phyloP scores from a whole-genome alignment of 2,329 filamentous ascomycete species.

The Microdochium trichocladiopsis region DNA sequence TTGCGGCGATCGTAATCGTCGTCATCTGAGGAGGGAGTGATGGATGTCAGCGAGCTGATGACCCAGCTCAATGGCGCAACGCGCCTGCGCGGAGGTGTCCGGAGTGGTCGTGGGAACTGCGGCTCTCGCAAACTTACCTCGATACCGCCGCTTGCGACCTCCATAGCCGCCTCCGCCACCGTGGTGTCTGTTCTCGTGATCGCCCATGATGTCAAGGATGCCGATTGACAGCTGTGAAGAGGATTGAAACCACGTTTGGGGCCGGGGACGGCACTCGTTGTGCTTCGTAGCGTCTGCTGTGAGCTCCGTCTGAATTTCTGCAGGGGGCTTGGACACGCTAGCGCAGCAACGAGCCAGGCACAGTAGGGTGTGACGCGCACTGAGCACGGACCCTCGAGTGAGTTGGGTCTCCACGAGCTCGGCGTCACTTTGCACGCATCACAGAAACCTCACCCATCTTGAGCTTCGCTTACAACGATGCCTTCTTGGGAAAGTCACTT shows the following conservation, averaged over 20 bases:
- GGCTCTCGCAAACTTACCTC: constrained; percentile 63
- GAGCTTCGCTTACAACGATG: too few relatives aligned
- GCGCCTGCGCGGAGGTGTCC: too few relatives aligned
- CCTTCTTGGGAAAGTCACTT: too few relatives aligned
- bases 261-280: background rate
- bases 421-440: too few relatives aligned
- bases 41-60: constrained; percentile 33
- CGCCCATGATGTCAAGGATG: constrained; percentile 33
- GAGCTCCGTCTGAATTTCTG: background rate
- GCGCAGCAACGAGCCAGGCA: background rate
- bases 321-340: background rate
- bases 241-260: constrained; percentile 1
- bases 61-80: constrained; percentile 63
- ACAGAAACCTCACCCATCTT: too few relatives aligned
- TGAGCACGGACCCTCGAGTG: background rate
- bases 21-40: constrained; percentile 45
- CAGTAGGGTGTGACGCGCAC: background rate
- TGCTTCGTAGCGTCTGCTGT: background rate
- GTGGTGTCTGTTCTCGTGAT: constrained; percentile 50
- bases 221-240: constrained; percentile 1
- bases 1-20: constrained; percentile 70
- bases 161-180: constrained; percentile 38
- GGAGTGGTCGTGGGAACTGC: too few relatives aligned
- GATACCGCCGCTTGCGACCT: constrained; percentile 69
- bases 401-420: too few relatives aligned